These are phyloP conservation scores for Cucurbita pepo DNA, from an alignment of 306 rosid genomes.

Conservation along the genomic window DNA sequence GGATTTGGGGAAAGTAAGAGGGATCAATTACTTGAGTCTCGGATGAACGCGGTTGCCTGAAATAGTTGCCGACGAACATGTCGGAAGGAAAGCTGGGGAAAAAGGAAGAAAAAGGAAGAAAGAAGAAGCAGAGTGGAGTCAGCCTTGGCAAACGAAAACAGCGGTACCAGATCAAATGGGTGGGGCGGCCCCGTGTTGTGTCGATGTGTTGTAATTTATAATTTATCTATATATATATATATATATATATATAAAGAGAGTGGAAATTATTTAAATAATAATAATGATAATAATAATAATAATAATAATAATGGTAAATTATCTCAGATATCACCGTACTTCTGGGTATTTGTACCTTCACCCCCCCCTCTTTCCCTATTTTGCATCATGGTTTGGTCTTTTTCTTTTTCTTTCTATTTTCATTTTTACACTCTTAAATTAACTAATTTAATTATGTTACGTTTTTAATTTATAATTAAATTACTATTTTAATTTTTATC, in stretches of 20 bases:
- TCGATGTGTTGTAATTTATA: background rate
- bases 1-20: background rate
- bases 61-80: background rate
- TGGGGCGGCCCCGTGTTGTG: background rate
- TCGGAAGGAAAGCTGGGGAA: background rate
- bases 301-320: background rate
- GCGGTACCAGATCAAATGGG: background rate
- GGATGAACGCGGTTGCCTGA: background rate
- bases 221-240: background rate
- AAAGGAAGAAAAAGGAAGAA: background rate
- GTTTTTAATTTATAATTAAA: no score
- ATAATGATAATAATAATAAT: no score
- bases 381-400: background rate
- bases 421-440: background rate
- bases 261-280: background rate
- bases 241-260: background rate
- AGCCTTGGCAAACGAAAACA: background rate
- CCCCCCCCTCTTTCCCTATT: background rate
- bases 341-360: slow-evolving; percentile 2
- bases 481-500: no score
- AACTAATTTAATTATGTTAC: no score
- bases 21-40: background rate
- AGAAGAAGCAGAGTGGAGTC: background rate
- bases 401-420: background rate
- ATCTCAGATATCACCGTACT: background rate